Conservation (phyloP, 257 asterid genomes). For the Schizonepeta tenuifolia region DNA sequence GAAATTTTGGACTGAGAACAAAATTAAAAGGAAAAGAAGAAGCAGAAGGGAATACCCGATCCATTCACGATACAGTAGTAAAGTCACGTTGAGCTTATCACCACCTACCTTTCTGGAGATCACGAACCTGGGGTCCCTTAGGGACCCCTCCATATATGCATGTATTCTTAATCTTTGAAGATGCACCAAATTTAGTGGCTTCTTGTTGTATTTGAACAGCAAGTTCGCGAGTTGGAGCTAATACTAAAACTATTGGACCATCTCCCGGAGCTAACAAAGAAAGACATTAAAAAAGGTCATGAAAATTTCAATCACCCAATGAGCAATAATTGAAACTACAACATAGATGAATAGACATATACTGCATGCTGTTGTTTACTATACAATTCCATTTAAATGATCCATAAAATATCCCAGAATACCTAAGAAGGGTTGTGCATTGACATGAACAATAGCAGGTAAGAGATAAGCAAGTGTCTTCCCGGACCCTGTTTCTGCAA, state of each 20-base stretch:
- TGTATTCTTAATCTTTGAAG: constrained; percentile 96
- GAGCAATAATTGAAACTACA: constrained; percentile 14
- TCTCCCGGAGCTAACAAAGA: constrained; percentile 85
- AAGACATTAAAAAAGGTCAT: constrained; percentile 40
- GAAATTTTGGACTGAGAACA: constrained; percentile 25
- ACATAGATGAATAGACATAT: neutral
- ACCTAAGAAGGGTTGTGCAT: constrained; percentile 99
- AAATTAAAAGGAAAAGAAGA: constrained; percentile 45
- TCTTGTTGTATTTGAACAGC: constrained; percentile 99
- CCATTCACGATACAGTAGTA: constrained; percentile 97
- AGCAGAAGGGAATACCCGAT: constrained; percentile 99
- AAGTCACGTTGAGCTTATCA: constrained; percentile 97
- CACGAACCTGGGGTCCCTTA: constrained; percentile 99
- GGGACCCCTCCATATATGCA: constrained; percentile 99
- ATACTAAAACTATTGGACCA: constrained; percentile 98
- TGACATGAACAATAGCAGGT: constrained; percentile 96
- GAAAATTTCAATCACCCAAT: constrained; percentile 35
- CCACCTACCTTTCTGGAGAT: constrained; percentile 99
- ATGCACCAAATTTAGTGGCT: constrained; percentile 97
- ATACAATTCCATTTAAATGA: constrained; percentile 7
- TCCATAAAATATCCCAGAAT: constrained; percentile 36
- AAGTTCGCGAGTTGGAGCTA: constrained; percentile 99
- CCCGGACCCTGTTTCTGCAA: constrained; percentile 99
- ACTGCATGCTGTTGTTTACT: constrained; percentile 1
- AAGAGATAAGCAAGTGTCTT: constrained; percentile 91